Base-by-base conservation (phyloP, 139 green algal species). In the Deuterostichococcus epilithicus region DNA sequence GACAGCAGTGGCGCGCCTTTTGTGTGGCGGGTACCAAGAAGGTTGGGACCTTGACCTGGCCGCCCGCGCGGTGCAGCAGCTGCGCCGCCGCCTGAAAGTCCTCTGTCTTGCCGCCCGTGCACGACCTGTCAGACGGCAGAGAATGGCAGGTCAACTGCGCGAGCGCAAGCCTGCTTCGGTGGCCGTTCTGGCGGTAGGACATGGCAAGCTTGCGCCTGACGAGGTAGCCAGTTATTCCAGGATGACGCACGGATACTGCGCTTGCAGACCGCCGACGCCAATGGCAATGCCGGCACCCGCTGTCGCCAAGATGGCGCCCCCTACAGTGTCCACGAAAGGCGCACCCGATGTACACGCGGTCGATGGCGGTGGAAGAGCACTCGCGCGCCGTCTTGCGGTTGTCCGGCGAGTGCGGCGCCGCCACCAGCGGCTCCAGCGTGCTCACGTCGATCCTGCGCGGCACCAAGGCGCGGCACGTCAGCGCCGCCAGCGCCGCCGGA, bases 21-120 rank as follows among this genome's bases (percentile, higher is more conserved):
- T 98, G 94, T 1, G 94, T 98, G 60, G 94, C 94, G 1, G 94
- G 94, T 72, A 98, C 94, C 39, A 98, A 85, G 88, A 94, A 98
- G 35, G 94, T 98, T 38, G 94, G 94, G 68, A 98, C 94, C 86
- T 94, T 94, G 45, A 98, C 94, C 76, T 93, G 81, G 15, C 82
- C 68, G 63, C 90, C 87, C 23, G 93, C 90, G 4, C 81, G 78
- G 81, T 98, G 84, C 74, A 98, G 85, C 60, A 98, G 86, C 84
- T 97, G 91, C 45, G 94, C 94, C 0, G 94, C 94, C 0, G 88
- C 85, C 42, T 93, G 39, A 83, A 98, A 98, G 87, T 98, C 94
- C 82, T 98, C 95, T 20, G 91, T 98, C 88, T 98, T 98, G 75
- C 94, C 94, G 70, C 94, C 93, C 83, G 90, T 91, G 84, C 86